A percentile compares a stretch with the other conserved stretches of the same genome.
phyloP scores from a whole-genome alignment of 192 early-diverging fungal species.

The Coemansia sp. region DNA sequence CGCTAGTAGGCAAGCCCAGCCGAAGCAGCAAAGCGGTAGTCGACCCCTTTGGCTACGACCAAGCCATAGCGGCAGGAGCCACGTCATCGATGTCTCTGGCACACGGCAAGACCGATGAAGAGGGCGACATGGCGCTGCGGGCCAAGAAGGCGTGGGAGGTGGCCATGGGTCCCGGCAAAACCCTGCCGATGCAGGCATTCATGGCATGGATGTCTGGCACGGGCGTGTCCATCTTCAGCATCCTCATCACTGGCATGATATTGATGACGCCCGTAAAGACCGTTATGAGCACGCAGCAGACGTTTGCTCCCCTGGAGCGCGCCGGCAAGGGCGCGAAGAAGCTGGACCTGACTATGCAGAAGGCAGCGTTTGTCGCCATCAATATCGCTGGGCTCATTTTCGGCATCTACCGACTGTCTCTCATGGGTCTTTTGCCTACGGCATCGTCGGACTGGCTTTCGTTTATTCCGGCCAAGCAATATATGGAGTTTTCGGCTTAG shows the following conservation, averaged over 20 bases:
- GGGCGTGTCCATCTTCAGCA: constrained; percentile 90
- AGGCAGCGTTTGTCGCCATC: constrained; percentile 78
- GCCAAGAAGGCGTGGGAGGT: constrained; percentile 96
- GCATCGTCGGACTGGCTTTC: constrained; percentile 93
- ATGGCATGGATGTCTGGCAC: constrained; percentile 99
- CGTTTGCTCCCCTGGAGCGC: constrained; percentile 76
- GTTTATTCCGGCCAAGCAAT: constrained; percentile 72
- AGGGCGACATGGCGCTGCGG: constrained; percentile 34
- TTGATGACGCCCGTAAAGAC: constrained; percentile 81
- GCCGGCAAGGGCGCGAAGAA: constrained; percentile 42
- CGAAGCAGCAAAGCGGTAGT: constrained; percentile 4
- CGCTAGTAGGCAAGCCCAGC: constrained; percentile 22
- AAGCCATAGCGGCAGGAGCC: constrained; percentile 15
- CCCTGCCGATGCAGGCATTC: constrained; percentile 94
- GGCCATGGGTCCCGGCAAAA: constrained; percentile 84
- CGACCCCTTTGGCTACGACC: constrained; percentile 40
- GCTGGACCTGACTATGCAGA: constrained; percentile 67
- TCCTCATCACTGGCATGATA: constrained; percentile 95
- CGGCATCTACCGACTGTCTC: constrained; percentile 86
- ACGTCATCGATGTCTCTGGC: background rate
- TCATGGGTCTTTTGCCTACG: constrained; percentile 96
- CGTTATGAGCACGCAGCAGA: constrained; percentile 66
- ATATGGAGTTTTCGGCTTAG: constrained; percentile 33
- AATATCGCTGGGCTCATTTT: constrained; percentile 78
- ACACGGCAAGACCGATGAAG: constrained; percentile 11